Evolutionary conservation across 2,329 filamentous ascomycete species (phyloP).

Genomic region (Westerdykella ornata): DNA sequence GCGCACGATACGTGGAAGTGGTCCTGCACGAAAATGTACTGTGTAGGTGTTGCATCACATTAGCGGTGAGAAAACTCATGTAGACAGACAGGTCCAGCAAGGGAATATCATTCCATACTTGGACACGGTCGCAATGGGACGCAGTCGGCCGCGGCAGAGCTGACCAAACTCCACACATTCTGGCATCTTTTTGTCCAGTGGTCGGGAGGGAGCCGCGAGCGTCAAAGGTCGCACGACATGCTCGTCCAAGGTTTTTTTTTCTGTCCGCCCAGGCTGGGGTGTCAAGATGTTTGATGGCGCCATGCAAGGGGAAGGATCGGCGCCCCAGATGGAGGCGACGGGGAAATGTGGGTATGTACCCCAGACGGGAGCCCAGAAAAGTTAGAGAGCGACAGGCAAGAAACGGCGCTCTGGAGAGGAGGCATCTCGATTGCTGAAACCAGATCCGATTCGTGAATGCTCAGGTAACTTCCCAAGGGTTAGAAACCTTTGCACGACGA

Average conservation of each 20-base stretch:
- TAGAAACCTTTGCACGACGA: slow-evolving; percentile 14
- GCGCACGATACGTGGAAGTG: no score
- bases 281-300: slow-evolving; percentile 18
- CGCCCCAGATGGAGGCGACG: no score
- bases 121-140: no score
- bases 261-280: not conserved
- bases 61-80: no score
- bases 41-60: no score
- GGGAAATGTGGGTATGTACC: not conserved
- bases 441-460: slow-evolving; percentile 20
- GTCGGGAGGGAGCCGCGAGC: not conserved
- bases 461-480: slow-evolving; percentile 15
- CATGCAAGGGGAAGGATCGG: slow-evolving; percentile 5
- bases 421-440: slow-evolving; percentile 10
- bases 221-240: not conserved
- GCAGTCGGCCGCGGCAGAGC: no score
- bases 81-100: no score
- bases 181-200: not conserved
- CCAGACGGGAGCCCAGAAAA: slow-evolving; percentile 6
- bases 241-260: slow-evolving; percentile 1
- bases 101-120: no score
- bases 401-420: slow-evolving; percentile 8
- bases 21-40: no score
- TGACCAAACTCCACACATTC: no score
- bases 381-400: slow-evolving; percentile 6